Base-by-base conservation (phyloP, 768 basidiomycete species). In the Cystobasidium ongulense region DNA sequence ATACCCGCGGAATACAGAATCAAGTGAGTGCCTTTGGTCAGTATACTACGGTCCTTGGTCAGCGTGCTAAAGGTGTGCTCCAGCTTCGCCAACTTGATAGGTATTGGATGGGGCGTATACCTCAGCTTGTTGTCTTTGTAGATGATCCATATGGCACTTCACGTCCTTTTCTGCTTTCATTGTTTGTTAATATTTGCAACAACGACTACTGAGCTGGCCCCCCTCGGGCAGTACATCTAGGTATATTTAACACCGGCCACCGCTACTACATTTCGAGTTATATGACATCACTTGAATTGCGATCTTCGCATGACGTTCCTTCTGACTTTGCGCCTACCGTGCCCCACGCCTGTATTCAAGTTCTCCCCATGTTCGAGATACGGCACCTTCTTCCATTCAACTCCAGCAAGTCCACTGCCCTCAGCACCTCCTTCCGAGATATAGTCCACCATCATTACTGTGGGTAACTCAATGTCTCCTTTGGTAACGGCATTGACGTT, bases 391-490 rank as follows among this genome's bases (percentile, higher is more conserved):
- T 36, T 36, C 50, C 54, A 71, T 23, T 36, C 53, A 15, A 57
- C 53, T 59, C 54, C 68, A 33, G 50, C 52, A 1, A 71, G 25
- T 29, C 53, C 68, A 25, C 43, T 54, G 25, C 31, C 35, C 4
- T 54, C 53, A 11, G 15, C 68, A 11, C 4, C 15, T 1, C 23
- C 33, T 1, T 59, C 68, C 36, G 63, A 15, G 53, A 36, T 27
- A 25, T 71, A 57, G 5, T 71, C 68, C n/a, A 71, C 54, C 68
- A 71, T 71, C 31, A 71, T 46, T 38, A 61, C 68, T 29, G 68
- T 71, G 11, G 68, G 68, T 5, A 71, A 27, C 53, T 71, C 68
- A n/a, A 71, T 71, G 23, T 71, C 68, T 21, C 68, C 68, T 41
- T 71, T 71, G 7, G 25, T 23, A 10, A 71, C 2, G 31, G 54